Base-by-base conservation (phyloP, 2,329 filamentous ascomycete species). In the Neonectria faginata region DNA sequence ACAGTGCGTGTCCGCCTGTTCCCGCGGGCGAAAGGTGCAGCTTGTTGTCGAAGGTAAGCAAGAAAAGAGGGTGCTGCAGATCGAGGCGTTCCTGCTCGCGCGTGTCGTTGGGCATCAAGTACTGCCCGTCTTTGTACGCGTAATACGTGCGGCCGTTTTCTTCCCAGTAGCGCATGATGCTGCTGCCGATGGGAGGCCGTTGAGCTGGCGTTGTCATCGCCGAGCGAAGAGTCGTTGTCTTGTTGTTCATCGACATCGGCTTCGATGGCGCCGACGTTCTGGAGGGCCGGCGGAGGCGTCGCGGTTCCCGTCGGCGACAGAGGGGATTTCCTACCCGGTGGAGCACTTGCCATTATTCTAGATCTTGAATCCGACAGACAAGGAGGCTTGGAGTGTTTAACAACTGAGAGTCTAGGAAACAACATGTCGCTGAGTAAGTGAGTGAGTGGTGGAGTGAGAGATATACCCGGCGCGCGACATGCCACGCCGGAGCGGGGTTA, bases 131-230 rank as follows among this genome's bases (percentile, higher is more conserved):
- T 22, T 75, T 75, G 48, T 73, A 75, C 0, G 64, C 70, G 33
- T 76, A 74, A n/a, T 76, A 76, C 0, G 71, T 74, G 11, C 74
- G 67, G 1, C 74, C 74, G 11, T 76, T 75, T 25, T 76, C 74
- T 18, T 70, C 41, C 8, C 73, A 67, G 22, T 74, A 75, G 3
- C 60, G 66, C 2, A 72, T 57, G 5, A 75, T 69, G 8, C 64
- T 73, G 1, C 62, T 70, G n/a, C 7, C 62, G 2, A 74, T 58
- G 1, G 1, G 70, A 75, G 0, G 71, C 65, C 1, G 72, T 76
- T 1, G 68, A 65, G 8, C 48, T 63, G 14, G 16, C 48, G 1
- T n/a, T 44, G 4, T 50, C 33, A 0, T 53, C 45, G 2, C 27
- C 60, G 0, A 67, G 9, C 1, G 54, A 60, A 16, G 65, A 56